phyloP scores from a whole-genome alignment of 179 eudicot genomes.

The Heliamphora pulchella region DNA sequence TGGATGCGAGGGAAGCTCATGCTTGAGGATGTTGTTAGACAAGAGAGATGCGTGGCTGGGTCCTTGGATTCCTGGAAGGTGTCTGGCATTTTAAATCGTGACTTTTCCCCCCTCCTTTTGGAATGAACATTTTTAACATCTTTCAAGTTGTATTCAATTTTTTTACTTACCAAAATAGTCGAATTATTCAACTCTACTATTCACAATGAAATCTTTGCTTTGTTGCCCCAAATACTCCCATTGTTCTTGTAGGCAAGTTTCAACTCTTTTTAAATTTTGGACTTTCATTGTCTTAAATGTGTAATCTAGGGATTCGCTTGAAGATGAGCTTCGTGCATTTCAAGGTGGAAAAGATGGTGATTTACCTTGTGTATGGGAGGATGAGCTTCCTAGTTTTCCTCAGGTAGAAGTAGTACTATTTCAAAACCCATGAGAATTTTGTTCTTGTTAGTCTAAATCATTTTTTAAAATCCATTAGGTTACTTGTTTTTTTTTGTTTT shows the following conservation, averaged over 20 bases:
- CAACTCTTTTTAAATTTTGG: neutral
- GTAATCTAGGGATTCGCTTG: constrained; percentile 83
- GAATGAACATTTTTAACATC: neutral
- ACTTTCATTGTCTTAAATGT: constrained; percentile 19
- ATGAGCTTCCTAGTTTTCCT: constrained; percentile 83
- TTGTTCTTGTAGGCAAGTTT: constrained; percentile 10
- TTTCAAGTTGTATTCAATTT: neutral
- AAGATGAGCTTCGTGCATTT: constrained; percentile 97
- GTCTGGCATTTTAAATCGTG: constrained; percentile 8
- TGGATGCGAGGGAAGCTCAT: constrained; percentile 86
- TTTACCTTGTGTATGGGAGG: constrained; percentile 92
- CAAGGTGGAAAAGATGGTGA: constrained; percentile 96
- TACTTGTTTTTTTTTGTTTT: neutral
- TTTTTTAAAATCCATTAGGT: neutral
- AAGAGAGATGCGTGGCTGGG: constrained; percentile 98
- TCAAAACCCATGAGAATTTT: neutral
- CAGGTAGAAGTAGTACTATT: constrained; percentile 44
- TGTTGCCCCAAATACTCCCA: neutral
- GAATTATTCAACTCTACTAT: neutral
- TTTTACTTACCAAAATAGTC: neutral
- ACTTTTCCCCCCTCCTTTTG: neutral
- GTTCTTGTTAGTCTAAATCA: neutral
- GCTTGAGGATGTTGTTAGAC: constrained; percentile 83
- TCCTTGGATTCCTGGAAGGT: constrained; percentile 99
- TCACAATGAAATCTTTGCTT: neutral